Base-by-base conservation (phyloP, 768 basidiomycete species). In the Mycena chlorophos region DNA sequence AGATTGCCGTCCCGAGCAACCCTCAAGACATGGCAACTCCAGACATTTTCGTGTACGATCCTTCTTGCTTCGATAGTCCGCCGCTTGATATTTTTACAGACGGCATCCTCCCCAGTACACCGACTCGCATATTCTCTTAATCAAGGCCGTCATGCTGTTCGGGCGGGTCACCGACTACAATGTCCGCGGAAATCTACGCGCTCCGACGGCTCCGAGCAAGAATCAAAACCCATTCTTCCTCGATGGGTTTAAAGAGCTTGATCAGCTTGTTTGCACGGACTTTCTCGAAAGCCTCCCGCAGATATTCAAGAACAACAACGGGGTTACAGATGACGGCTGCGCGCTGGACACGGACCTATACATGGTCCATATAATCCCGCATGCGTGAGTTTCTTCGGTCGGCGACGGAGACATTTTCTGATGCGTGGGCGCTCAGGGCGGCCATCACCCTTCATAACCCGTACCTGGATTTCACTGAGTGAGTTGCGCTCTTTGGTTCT, bases 381-480 rank as follows among this genome's bases (percentile, higher is more conserved):
- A 94, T 67, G 91, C 91, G 90, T 91, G 71, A 69, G 87, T 80
- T 13, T 30, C 54, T 52, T 57, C 55, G 31, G 51, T 49, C 51
- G n/a, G 22, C 31, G 47, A 43, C 40, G 20, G 31, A 54, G 52
- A 42, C 28, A 56, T 49, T 64, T 57, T 45, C 54, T 63, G 53
- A 62, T 25, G 43, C 27, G 38, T 46, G 53, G 25, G n/a, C 19
- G 54, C 48, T 19, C 66, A 93, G 91, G n/a, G 91, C 91, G 12
- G 83, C 86, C 10, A 94, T 94, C 58, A 92, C 92, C 4, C 78
- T 94, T 50, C 91, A 94, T 65, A 92, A 91, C 66, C 83, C 87
- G 8, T 92, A 89, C 69, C 76, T 93, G 55, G 85, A 93, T 68
- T 87, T 92, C 65, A 75, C 79, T 17, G 83, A 91, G n/a, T n/a